Conservation (phyloP, 2,329 filamentous ascomycete genomes). For the Exutisphaerella laricina region DNA sequence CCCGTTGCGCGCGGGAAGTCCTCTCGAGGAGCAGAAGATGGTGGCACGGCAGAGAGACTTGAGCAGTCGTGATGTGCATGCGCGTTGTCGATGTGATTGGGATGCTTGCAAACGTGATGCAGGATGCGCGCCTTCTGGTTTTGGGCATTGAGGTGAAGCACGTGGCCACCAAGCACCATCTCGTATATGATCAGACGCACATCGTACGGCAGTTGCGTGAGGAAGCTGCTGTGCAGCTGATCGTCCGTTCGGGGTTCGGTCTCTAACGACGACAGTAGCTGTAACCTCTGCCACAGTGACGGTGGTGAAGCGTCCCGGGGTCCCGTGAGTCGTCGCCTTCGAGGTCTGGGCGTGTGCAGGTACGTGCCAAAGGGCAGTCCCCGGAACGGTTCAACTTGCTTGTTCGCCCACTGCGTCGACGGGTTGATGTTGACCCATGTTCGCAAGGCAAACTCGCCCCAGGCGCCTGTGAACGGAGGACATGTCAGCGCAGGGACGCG, state of each 20-base stretch:
- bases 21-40: constrained; percentile 18
- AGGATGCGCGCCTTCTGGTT: constrained; percentile 25
- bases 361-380: constrained; percentile 32
- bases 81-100: constrained; percentile 21
- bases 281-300: constrained; percentile 24
- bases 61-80: constrained; percentile 26
- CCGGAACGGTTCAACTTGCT: constrained; percentile 27
- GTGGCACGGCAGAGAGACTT: constrained; percentile 13
- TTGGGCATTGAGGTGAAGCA: constrained; percentile 26
- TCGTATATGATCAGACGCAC: constrained; percentile 33
- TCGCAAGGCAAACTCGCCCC: constrained; percentile 28
- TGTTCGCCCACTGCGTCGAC: constrained; percentile 31
- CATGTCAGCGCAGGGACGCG: neutral
- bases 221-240: constrained; percentile 22
- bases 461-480: constrained; percentile 23
- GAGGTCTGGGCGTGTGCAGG: constrained; percentile 24
- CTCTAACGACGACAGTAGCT: constrained; percentile 22
- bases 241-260: constrained; percentile 23
- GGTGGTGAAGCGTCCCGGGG: constrained; percentile 21
- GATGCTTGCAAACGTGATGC: constrained; percentile 25
- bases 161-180: constrained; percentile 27
- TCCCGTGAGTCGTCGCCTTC: constrained; percentile 27
- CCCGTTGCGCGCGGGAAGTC: constrained; percentile 20
- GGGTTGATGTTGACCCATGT: constrained; percentile 28
- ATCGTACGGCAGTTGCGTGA: constrained; percentile 29